A percentile compares a stretch with the other conserved stretches of the same genome.
These are phyloP conservation scores for Trichoderma breve DNA, from an alignment of 2,329 filamentous ascomycete genomes.

Conservation along the genomic window DNA sequence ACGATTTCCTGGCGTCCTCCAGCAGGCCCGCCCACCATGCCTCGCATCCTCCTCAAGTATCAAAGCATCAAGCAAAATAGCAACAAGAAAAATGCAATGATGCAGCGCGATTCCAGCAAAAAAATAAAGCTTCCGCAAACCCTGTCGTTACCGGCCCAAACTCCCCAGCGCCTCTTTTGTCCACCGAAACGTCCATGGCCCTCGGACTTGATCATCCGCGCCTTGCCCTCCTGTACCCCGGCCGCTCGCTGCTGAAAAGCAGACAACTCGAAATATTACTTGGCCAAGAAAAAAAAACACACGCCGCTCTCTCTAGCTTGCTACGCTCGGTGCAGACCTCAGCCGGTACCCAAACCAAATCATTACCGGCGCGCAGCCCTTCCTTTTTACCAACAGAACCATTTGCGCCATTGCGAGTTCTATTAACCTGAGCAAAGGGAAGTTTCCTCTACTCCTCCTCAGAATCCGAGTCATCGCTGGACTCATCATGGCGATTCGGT, in stretches of 20 bases:
- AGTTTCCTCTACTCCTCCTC: slow-evolving; percentile 42
- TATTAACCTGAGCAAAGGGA: neutral
- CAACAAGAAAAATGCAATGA: neutral
- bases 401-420: neutral
- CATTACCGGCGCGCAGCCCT: neutral
- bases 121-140: slow-evolving; percentile 9
- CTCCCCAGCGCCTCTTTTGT: slow-evolving; percentile 21
- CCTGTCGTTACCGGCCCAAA: slow-evolving; percentile 20
- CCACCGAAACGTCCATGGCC: slow-evolving; percentile 4
- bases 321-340: neutral
- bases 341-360: neutral
- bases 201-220: neutral
- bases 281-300: neutral
- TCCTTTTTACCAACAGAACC: neutral
- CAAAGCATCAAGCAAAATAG: slow-evolving; percentile 13
- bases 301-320: neutral
- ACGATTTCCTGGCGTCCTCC: slow-evolving; percentile 18
- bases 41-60: neutral
- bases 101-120: slow-evolving; percentile 18
- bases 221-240: neutral
- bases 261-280: neutral
- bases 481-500: slow-evolving; percentile 32
- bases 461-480: slow-evolving; percentile 47
- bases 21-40: slow-evolving; percentile 15
- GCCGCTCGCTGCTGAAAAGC: neutral